Base-by-base conservation (phyloP, 2,329 filamentous ascomycete species). In the Cyclaneusma minus region DNA sequence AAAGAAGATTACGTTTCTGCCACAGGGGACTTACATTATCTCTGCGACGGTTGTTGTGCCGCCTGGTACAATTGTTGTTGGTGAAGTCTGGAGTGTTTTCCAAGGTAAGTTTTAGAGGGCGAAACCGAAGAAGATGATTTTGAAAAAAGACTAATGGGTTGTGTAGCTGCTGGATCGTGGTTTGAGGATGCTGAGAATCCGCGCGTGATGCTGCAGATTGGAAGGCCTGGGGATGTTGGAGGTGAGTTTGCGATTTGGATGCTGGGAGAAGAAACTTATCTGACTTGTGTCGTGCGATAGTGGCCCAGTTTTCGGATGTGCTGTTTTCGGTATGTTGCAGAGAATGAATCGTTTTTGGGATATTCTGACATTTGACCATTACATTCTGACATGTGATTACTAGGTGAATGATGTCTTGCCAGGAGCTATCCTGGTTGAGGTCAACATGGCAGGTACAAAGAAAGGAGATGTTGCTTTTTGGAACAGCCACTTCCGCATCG, bases 191-290 rank as follows among this genome's bases (percentile, higher is more conserved):
- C 45, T 0, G 41, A 33, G 13, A 52, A 54, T n/a, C 71, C 72
- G 0, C 45, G 60, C 7, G 56, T 62, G 1, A 65, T 74, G 1
- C 54, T 76, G 1, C 56, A 60, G 28, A 59, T 78, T 2, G 73
- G 70, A 10, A 49, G 54, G 3, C 31, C 50, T 0, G 60, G 59
- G 4, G 57, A 68, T n/a, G 44, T 52, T 3, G 63, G 63, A 5
- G n/a, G n/a, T n/a, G n/a, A n/a, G n/a, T n/a, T n/a, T n/a, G n/a
- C n/a, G n/a, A n/a, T n/a, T n/a, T n/a, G n/a, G n/a, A n/a, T n/a
- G n/a, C n/a, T n/a, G n/a, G n/a, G n/a, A n/a, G n/a, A n/a, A n/a
- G n/a, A n/a, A 21, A n/a, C 19, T 21, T n/a, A 8, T 21, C n/a
- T n/a, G n/a, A n/a, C n/a, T n/a, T n/a, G n/a, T n/a, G n/a, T n/a